These are phyloP conservation scores for Trichomonas vaginalis DNA, from an alignment of 208 protist genomes.

Conservation along the genomic window DNA sequence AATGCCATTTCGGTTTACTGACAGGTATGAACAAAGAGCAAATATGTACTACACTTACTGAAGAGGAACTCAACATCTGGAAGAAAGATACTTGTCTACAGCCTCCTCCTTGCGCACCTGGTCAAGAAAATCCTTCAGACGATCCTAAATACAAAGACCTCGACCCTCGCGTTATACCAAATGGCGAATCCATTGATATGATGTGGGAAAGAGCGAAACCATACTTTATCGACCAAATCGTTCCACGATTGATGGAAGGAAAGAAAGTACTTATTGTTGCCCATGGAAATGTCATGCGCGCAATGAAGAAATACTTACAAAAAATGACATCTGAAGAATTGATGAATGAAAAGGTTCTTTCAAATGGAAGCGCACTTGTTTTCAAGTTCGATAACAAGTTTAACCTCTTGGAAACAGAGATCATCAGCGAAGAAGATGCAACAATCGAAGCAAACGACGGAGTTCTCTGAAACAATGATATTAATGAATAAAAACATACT, in stretches of 20 bases:
- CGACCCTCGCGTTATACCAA: neutral
- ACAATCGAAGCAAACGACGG: neutral
- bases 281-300: slow-evolving; percentile 45
- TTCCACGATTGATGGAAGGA: slow-evolving; percentile 27
- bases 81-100: neutral
- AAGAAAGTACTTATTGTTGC: slow-evolving; percentile 51
- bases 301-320: slow-evolving; percentile 43
- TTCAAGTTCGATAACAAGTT: neutral
- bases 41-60: slow-evolving; percentile 48
- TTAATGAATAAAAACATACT: too few species aligned
- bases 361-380: neutral
- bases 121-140: neutral
- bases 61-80: slow-evolving; percentile 36
- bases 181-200: slow-evolving; percentile 8
- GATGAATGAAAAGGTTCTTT: neutral
- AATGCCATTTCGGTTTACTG: slow-evolving; percentile 50
- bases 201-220: slow-evolving; percentile 7
- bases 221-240: slow-evolving; percentile 21
- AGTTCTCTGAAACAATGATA: neutral
- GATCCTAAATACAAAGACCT: slow-evolving; percentile 20
- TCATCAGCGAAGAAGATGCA: neutral
- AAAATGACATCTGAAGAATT: neutral
- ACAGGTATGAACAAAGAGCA: slow-evolving; percentile 51
- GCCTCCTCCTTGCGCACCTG: neutral
- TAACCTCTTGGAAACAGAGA: neutral